A percentile compares a stretch with the other conserved stretches of the same genome.
phyloP scores from a whole-genome alignment of 495 filamentous ascomycete species.

The Bacidia gigantensis region DNA sequence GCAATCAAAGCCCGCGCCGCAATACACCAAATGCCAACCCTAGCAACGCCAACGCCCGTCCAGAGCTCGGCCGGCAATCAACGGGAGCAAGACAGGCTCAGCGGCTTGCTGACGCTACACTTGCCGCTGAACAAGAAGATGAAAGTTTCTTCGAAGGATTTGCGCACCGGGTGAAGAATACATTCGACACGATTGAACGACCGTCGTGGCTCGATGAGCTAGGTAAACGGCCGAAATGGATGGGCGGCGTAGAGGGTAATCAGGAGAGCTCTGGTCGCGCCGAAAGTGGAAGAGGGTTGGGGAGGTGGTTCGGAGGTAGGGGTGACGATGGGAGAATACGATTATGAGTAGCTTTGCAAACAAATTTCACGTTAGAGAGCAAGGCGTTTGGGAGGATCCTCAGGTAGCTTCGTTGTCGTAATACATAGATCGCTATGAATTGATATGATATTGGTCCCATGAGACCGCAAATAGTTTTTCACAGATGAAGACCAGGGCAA shows the following conservation, averaged over 20 bases:
- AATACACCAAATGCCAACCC: background rate
- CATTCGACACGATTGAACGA: constrained; percentile 69
- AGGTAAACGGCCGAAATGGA: constrained; percentile 67
- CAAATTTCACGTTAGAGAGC: constrained; percentile 14
- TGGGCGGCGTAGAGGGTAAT: constrained; percentile 42
- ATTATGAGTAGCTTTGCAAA: constrained; percentile 12
- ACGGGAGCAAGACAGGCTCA: constrained; percentile 17
- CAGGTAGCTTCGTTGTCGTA: background rate
- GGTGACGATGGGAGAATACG: constrained; percentile 34
- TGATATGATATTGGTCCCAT: no score
- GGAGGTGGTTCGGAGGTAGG: constrained; percentile 43
- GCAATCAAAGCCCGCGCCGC: background rate
- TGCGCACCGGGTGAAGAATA: constrained; percentile 76
- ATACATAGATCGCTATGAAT: no score
- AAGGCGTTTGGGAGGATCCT: constrained; percentile 17
- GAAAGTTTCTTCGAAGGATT: constrained; percentile 72
- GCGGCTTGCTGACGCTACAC: constrained; percentile 21
- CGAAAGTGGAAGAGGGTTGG: constrained; percentile 27
- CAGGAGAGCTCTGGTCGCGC: constrained; percentile 25
- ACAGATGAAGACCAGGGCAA: no score
- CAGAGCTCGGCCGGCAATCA: background rate
- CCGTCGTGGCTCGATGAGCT: constrained; percentile 65
- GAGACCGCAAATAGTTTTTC: no score
- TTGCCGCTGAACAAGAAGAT: constrained; percentile 49
- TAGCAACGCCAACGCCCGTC: background rate